phyloP scores from a whole-genome alignment of 768 basidiomycete genomes.

The Hydnum rufescens region DNA sequence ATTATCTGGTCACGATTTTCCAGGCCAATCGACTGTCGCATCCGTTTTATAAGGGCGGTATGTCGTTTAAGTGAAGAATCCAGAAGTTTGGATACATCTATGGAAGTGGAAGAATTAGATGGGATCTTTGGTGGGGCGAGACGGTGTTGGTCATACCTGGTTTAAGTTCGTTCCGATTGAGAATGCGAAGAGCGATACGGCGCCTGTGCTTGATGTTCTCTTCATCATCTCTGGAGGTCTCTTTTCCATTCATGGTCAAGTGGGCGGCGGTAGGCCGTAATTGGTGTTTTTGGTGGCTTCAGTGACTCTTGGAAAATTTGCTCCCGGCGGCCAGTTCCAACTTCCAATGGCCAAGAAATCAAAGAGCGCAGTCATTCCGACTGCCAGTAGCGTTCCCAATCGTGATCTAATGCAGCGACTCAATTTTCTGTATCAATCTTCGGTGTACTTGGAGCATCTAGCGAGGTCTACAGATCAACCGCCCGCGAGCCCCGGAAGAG shows the following conservation, averaged over 20 bases:
- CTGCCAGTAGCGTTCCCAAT: conserved; percentile 29
- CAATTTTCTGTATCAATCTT: conserved; percentile 73
- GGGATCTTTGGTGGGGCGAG: background rate
- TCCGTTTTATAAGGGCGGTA: conserved; percentile 85
- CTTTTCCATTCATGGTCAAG: background rate
- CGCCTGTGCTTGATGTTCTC: conserved; percentile 33
- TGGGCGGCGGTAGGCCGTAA: background rate
- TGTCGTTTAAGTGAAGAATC: conserved; percentile 94
- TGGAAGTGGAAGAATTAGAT: background rate
- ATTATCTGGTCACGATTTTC: conserved; percentile 74
- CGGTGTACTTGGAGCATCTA: conserved; percentile 35
- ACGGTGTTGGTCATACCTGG: conserved; percentile 1
- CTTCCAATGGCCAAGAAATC: conserved; percentile 44
- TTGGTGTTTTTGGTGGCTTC: too few species aligned
- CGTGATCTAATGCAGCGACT: conserved; percentile 64
- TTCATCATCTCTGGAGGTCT: conserved; percentile 26
- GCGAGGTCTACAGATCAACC: background rate
- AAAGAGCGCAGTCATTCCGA: conserved; percentile 35
- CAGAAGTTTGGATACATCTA: conserved; percentile 30
- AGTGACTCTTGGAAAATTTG: too few species aligned
- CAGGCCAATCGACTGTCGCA: conserved; percentile 64
- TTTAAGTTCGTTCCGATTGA: conserved; percentile 21
- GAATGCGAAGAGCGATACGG: conserved; percentile 36
- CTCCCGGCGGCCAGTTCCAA: background rate
- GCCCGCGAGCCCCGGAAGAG: conserved; percentile 2